phyloP scores from a whole-genome alignment of 2,329 filamentous ascomycete species.

The Penicillium sp. region DNA sequence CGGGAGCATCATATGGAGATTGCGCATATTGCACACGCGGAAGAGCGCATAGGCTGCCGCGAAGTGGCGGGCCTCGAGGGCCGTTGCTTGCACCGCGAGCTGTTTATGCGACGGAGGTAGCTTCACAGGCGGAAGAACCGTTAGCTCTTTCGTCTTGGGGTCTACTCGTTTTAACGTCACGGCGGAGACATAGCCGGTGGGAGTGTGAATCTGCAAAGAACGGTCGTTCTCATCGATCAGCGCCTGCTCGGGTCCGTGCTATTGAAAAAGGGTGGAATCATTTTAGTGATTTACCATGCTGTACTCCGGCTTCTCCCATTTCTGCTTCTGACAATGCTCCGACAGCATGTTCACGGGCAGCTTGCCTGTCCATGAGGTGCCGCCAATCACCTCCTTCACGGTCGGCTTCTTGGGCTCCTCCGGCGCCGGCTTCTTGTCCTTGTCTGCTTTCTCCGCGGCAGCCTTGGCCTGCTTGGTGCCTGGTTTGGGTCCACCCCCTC shows the following conservation, averaged over 20 bases:
- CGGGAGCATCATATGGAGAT: constrained; percentile 89
- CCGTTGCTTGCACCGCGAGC: constrained; percentile 70
- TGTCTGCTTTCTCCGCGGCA: constrained; percentile 32
- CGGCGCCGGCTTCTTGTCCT: constrained; percentile 34
- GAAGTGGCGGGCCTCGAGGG: constrained; percentile 88
- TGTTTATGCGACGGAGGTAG: constrained; percentile 74
- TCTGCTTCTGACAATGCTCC: constrained; percentile 92
- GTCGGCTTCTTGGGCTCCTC: constrained; percentile 58
- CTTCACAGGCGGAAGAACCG: constrained; percentile 74
- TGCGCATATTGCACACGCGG: constrained; percentile 90
- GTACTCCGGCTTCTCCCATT: constrained; percentile 93
- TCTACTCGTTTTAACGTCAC: constrained; percentile 74
- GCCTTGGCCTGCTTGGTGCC: constrained; percentile 43
- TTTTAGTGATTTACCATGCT: constrained; percentile 58
- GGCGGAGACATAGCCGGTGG: constrained; percentile 73
- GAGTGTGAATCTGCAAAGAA: constrained; percentile 62
- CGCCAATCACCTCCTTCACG: constrained; percentile 78
- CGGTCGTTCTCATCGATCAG: constrained; percentile 14
- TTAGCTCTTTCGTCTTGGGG: constrained; percentile 75
- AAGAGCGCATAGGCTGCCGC: constrained; percentile 90
- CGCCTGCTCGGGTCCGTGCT: constrained; percentile 1
- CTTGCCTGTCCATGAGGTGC: constrained; percentile 96
- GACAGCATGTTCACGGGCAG: constrained; percentile 88
- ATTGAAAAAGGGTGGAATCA: background rate
- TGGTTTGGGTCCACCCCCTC: constrained; percentile 37